Evolutionary conservation across 2,329 filamentous ascomycete genomes (phyloP).

Genomic region (Bipolaris oryzae): DNA sequence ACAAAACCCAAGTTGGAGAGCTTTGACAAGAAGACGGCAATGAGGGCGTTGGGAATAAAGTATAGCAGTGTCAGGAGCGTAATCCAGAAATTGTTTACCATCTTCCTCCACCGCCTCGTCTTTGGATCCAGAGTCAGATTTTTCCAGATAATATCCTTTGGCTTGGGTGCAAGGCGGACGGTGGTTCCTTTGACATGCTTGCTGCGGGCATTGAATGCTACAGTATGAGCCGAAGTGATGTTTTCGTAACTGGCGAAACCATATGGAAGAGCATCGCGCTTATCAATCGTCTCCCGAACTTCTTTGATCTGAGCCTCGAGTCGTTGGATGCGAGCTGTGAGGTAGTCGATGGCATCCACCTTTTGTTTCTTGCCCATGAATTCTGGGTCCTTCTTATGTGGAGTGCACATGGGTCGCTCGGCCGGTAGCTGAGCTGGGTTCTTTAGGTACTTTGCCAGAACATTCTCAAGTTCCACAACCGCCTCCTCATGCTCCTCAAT

Average conservation of each 20-base stretch:
- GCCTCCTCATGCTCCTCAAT: conserved; percentile 82
- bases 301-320: conserved; percentile 86
- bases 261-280: conserved; percentile 84
- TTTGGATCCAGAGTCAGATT: conserved; percentile 78
- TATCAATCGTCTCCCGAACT: conserved; percentile 80
- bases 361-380: conserved; percentile 71
- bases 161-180: conserved; percentile 79
- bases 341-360: conserved; percentile 92
- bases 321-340: conserved; percentile 81
- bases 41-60: conserved; percentile 91
- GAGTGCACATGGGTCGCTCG: conserved; percentile 76
- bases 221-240: conserved; percentile 84
- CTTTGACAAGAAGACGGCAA: conserved; percentile 91
- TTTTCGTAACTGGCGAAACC: conserved; percentile 94
- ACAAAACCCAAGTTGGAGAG: conserved; percentile 78
- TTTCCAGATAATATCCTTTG: conserved; percentile 94
- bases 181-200: conserved; percentile 81
- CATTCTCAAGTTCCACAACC: conserved; percentile 80
- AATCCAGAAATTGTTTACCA: conserved; percentile 86
- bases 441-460: conserved; percentile 88
- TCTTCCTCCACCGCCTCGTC: conserved; percentile 71
- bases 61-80: conserved; percentile 79
- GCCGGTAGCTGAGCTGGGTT: conserved; percentile 81
- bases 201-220: conserved; percentile 79
- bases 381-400: conserved; percentile 74